Evolutionary conservation across 192 early-diverging fungal genomes (phyloP).

Genomic region (Coemansia sp.): DNA sequence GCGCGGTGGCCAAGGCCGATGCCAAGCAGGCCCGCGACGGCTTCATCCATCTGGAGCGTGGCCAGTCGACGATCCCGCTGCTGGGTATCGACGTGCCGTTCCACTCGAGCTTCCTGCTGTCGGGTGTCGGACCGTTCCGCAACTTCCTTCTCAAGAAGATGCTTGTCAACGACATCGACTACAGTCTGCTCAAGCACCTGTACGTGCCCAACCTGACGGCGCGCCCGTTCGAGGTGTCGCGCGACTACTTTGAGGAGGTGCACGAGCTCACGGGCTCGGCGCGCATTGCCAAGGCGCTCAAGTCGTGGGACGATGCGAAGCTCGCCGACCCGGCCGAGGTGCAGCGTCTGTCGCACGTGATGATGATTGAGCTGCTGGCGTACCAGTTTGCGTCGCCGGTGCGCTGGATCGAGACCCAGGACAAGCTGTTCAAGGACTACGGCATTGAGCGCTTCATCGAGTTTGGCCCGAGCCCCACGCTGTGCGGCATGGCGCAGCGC

Average conservation of each 20-base stretch:
- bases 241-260: conserved; percentile 72
- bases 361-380: conserved; percentile 86
- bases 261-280: conserved; percentile 69
- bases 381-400: conserved; percentile 95
- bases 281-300: conserved; percentile 68
- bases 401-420: conserved; percentile 97
- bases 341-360: conserved; percentile 77
- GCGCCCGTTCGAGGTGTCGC: conserved; percentile 74
- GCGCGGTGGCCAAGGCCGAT: conserved; percentile 7
- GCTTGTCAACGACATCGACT: conserved; percentile 60
- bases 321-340: conserved; percentile 60
- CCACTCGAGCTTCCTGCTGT: conserved; percentile 85
- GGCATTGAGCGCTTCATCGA: conserved; percentile 83
- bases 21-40: conserved; percentile 51
- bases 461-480: conserved; percentile 83
- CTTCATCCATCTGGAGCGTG: conserved; percentile 66
- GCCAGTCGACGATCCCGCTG: conserved; percentile 84
- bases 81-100: conserved; percentile 94
- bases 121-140: conserved; percentile 85
- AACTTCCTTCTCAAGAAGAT: conserved; percentile 77
- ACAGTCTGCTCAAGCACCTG: conserved; percentile 71
- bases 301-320: conserved; percentile 66
- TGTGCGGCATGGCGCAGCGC: conserved; percentile 90
- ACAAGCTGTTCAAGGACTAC: conserved; percentile 74
- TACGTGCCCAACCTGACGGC: conserved; percentile 96